Base-by-base conservation (phyloP, 331 rosid species). In the Arachis monticola region DNA sequence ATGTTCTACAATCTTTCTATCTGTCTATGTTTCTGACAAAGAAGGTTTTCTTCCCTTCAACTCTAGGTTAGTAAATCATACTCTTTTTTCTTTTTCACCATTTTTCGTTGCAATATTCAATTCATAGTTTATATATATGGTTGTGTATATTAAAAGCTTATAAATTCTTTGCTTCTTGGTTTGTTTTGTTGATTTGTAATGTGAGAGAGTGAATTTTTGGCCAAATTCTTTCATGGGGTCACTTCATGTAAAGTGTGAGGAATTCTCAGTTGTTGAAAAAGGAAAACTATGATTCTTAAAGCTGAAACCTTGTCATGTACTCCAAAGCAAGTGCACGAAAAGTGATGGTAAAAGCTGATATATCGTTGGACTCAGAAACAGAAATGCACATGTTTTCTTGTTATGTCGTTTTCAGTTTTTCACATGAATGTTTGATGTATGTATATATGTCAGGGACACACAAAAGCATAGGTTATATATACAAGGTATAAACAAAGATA, bases 31-130 rank as follows among this genome's bases (percentile, higher is more conserved):
- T 89, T 17, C 80, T 86, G 64, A 65, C 56, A 74, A 69, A 78
- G 85, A 5, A 35, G 72, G 78, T 72, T 86, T 67, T 58, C 83
- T 79, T 40, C 69, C 72, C 82, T 78, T 88, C 81, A 61, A 74
- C 85, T 79, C 77, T 47, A 46, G 79, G 83, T 73, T 69, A 72
- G 73, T 67, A 55, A 76, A 74, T 76, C 73, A 17, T 73, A 41
- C 64, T 82, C 76, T 82, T 82, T 78, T 73, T 66, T 81, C 58
- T 52, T 80, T 82, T 70, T 65, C 75, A 80, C n/a, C 79, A 75
- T 5, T 83, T 61, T 30, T 68, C 63, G 38, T 64, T 70, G 67
- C 60, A 35, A 35, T 35, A 67, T 76, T 79, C 77, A 77, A 17
- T 44, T 6, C 6, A 44, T 35, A 35, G 40, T 79, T 51, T 79